Evolutionary conservation across 345 rosid species (phyloP).

Genomic region (Populus simonii): DNA sequence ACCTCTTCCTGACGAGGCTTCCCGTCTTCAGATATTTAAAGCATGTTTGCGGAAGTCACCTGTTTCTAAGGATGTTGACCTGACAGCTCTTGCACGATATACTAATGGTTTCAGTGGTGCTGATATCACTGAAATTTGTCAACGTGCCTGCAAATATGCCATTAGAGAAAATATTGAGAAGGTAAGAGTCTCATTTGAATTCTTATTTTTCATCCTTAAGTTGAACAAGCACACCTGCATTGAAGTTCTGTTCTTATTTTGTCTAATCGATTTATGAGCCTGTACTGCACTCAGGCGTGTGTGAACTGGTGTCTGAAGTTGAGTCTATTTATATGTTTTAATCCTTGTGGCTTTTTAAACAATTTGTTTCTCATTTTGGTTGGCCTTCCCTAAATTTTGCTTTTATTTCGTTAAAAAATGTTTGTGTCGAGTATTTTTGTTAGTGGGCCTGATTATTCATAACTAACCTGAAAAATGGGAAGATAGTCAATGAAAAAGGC

Average conservation of each 20-base stretch:
- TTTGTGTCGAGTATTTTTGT: background rate
- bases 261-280: background rate
- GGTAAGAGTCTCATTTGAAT: conserved; percentile 3
- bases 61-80: conserved; percentile 25
- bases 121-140: conserved; percentile 37
- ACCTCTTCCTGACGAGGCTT: conserved; percentile 37
- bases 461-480: background rate
- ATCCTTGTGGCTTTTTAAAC: background rate
- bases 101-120: conserved; percentile 40
- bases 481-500: background rate
- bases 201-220: background rate
- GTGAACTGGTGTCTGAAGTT: background rate
- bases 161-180: conserved; percentile 38
- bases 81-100: conserved; percentile 27
- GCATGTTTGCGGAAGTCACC: conserved; percentile 39
- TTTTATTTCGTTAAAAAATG: background rate
- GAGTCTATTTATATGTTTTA: background rate
- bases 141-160: conserved; percentile 39
- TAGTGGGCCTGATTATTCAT: background rate
- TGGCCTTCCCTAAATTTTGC: background rate
- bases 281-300: background rate
- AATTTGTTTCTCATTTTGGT: background rate
- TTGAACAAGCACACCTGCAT: background rate
- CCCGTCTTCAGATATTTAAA: conserved; percentile 34
- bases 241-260: background rate